phyloP scores from a whole-genome alignment of 371 early-diverging fungal genomes.

The Rhizopus stolonifer region DNA sequence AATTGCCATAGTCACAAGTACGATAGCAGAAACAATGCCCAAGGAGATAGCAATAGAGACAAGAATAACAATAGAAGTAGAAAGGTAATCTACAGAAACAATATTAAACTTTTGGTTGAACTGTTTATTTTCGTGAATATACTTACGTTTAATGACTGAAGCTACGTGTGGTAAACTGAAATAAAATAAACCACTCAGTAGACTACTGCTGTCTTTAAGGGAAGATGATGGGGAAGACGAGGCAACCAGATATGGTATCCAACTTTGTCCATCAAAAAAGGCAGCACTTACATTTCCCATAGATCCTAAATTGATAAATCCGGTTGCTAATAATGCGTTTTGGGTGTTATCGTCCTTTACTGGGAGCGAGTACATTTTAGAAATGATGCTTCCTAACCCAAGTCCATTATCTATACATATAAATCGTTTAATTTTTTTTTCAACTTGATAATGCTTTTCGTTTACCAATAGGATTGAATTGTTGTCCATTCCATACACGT shows the following conservation, averaged over 20 bases:
- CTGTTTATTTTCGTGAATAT: too few relatives aligned
- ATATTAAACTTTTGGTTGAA: too few relatives aligned
- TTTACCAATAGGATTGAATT: conserved; percentile 20
- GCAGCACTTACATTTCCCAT: conserved; percentile 60
- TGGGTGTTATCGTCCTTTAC: background rate
- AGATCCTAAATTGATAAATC: conserved; percentile 44
- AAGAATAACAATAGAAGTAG: conserved; percentile 64
- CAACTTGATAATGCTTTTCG: background rate
- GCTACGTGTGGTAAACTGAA: conserved; percentile 19
- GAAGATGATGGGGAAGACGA: conserved; percentile 22
- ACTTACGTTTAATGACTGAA: conserved; percentile 13
- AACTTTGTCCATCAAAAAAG: conserved; percentile 61
- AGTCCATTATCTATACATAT: conserved; percentile 18
- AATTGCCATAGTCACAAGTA: conserved; percentile 54
- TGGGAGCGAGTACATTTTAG: conserved; percentile 26
- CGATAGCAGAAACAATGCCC: conserved; percentile 66
- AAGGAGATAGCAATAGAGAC: conserved; percentile 70
- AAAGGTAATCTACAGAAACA: conserved; percentile 34
- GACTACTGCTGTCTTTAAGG: background rate
- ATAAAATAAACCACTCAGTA: conserved; percentile 49
- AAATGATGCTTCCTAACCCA: conserved; percentile 36
- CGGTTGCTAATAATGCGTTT: conserved; percentile 39
- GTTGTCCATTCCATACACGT: conserved; percentile 43
- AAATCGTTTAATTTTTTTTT: background rate
- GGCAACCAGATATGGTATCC: conserved; percentile 67